Evolutionary conservation across 805 yeast genomes (phyloP), one percentile per base, ranked within the genome.

Genomic region (Saccharomycopsis sp.): DNA sequence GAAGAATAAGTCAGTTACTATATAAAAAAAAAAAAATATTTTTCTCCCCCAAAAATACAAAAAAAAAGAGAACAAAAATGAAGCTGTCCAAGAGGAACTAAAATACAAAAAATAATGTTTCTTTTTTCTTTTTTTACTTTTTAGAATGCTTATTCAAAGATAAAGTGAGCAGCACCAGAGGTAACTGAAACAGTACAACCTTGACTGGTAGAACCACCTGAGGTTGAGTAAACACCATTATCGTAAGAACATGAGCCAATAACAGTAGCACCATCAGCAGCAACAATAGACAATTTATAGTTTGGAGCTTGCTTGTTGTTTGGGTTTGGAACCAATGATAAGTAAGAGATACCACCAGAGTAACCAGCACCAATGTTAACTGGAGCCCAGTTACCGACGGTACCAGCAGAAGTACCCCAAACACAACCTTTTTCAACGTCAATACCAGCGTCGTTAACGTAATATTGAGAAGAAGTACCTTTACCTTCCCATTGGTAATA

Each of bases 361-460:
- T 63, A 71, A 56, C 94, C 94, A 46, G 87, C 83, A 63, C 94
- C 94, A 46, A 83, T 67, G 53, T 77, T 82, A 47, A 81, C 70
- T 54, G 87, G 87, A 43, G 87, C 85, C 97, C 96, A 90, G 85
- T 90, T 90, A 70, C 98, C 98, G 54, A 85, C 66, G 58, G 81
- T 83, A 31, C 89, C 73, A 53, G 86, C 86, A 4, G 72, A 57
- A 43, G 77, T 62, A 64, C 97, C 95, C 98, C 98, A 90, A 56
- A 84, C 65, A 73, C 98, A 90, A 58, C 97, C 97, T 52, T 89
- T 93, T 64, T 81, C 83, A 60, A 71, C 72, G 43, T 86, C 74
- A 55, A 88, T 87, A 74, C 97, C 97, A 44, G 96, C 96, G 60
- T 90, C 78, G 79, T 90, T 90, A 53, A 90, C 97, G 68, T 90